phyloP scores from a whole-genome alignment of 352 stramenopile genomes.

The Phytopythium aichiense region DNA sequence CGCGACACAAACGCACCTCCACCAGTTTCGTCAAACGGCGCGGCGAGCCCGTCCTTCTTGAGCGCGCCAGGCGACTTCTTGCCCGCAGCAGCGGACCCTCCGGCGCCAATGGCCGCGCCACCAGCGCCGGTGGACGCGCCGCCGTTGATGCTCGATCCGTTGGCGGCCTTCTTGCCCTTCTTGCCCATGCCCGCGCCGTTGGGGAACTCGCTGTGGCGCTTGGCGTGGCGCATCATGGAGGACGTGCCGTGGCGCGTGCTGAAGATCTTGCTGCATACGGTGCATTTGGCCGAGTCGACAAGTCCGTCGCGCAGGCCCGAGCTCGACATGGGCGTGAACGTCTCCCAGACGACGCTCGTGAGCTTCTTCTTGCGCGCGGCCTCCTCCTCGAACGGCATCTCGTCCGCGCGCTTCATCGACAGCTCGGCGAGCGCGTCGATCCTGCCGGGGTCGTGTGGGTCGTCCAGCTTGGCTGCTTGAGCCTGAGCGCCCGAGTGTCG shows the following conservation, averaged over 20 bases:
- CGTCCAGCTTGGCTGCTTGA: conserved; percentile 19
- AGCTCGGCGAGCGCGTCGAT: conserved; percentile 41
- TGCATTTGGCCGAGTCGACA: conserved; percentile 73
- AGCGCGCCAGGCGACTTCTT: conserved; percentile 37
- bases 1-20: conserved; percentile 32
- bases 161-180: conserved; percentile 48
- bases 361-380: conserved; percentile 74
- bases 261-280: conserved; percentile 71
- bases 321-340: conserved; percentile 68
- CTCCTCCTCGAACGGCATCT: conserved; percentile 66
- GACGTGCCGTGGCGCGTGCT: conserved; percentile 78
- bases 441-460: conserved; percentile 20
- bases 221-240: conserved; percentile 81
- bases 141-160: conserved; percentile 19
- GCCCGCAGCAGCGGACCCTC: conserved; percentile 4
- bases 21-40: conserved; percentile 55
- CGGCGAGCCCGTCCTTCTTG: conserved; percentile 42
- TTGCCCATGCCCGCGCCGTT: conserved; percentile 42
- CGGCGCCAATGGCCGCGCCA: not conserved
- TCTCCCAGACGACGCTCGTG: conserved; percentile 81
- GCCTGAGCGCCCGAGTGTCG: not conserved
- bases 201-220: conserved; percentile 66
- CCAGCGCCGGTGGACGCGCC: not conserved
- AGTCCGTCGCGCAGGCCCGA: conserved; percentile 59
- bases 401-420: conserved; percentile 45